phyloP scores from a whole-genome alignment of 805 yeast species.

The Saccharomycopsis sp. region DNA sequence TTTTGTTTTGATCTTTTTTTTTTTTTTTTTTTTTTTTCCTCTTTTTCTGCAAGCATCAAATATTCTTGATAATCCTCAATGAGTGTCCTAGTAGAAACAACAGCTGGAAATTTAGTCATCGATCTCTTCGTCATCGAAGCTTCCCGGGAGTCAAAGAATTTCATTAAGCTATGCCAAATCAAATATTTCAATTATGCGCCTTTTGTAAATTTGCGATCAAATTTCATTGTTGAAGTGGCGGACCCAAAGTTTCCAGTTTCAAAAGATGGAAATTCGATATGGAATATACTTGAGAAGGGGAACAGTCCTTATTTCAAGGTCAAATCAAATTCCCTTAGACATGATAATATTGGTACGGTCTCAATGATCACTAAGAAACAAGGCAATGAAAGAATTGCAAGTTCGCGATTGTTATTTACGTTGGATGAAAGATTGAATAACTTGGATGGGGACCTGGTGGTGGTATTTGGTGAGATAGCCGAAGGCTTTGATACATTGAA shows the following conservation, averaged over 20 bases:
- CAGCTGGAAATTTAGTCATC: constrained; percentile 42
- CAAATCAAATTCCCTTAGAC: constrained; percentile 22
- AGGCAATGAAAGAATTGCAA: constrained; percentile 23
- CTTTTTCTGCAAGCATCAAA: background rate
- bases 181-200: constrained; percentile 48
- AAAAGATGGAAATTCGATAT: constrained; percentile 13
- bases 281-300: constrained; percentile 29
- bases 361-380: constrained; percentile 24
- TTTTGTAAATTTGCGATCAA: constrained; percentile 37
- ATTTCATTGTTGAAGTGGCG: constrained; percentile 38
- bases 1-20: constrained; percentile 8
- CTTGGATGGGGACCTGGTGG: constrained; percentile 25
- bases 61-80: constrained; percentile 21
- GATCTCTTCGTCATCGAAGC: constrained; percentile 36
- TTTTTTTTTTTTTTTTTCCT: background rate
- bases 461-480: constrained; percentile 43
- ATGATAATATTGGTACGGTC: constrained; percentile 31
- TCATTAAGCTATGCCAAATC: constrained; percentile 46
- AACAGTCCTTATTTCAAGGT: no score
- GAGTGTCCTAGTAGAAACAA: constrained; percentile 37
- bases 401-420: constrained; percentile 34
- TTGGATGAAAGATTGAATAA: constrained; percentile 27
- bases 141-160: constrained; percentile 37
- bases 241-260: constrained; percentile 38
- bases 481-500: constrained; percentile 46